Evolutionary conservation across 176 grass and related monocot species (phyloP), one percentile per base, ranked within the genome.

Genomic region (Miscanthus lutarioriparius): DNA sequence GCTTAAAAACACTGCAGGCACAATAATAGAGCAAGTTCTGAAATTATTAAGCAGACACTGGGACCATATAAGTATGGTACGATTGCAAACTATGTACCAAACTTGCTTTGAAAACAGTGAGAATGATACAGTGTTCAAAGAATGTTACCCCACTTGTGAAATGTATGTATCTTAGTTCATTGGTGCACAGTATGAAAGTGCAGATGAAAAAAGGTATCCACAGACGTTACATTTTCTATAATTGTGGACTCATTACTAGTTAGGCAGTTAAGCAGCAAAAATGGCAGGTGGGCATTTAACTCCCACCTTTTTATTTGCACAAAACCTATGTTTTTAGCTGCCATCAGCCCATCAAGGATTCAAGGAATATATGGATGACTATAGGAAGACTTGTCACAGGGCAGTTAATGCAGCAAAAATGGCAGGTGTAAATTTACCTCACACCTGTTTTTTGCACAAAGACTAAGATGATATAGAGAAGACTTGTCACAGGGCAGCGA

Each of bases 121-220:
- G 16, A 61, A 75, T 40, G 13, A 53, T 14, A 56, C 13, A 14
- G n/a, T 11, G 7, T 76, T n/a, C 7, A 6, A 77, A 40, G 53
- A 59, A 59, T 74, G 38, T 35, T 74, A 64, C 54, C 16, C 13
- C 17, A 20, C 14, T 48, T 49, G 28, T 35, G 38, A 73, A 64
- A 23, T 58, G 53, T 56, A 64, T 71, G 27, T 35, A 44, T 62
- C 49, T 43, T 37, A 3, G 4, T 20, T 32, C 7, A 35, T 23
- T 36, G 22, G 9, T 9, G 38, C 2, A 70, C n/a, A 36, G 25
- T 32, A 40, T 48, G 32, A 30, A 65, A 80, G 38, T 71, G 65
- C 40, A 86, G n/a, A 54, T 49, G 15, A 51, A 28, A 85, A 85
- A 78, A n/a, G 25, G 15, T 4, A 80, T 72, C 13, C 30, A 64